Base-by-base conservation (phyloP, 176 grass and related monocot species). In the Raddia guianensis region DNA sequence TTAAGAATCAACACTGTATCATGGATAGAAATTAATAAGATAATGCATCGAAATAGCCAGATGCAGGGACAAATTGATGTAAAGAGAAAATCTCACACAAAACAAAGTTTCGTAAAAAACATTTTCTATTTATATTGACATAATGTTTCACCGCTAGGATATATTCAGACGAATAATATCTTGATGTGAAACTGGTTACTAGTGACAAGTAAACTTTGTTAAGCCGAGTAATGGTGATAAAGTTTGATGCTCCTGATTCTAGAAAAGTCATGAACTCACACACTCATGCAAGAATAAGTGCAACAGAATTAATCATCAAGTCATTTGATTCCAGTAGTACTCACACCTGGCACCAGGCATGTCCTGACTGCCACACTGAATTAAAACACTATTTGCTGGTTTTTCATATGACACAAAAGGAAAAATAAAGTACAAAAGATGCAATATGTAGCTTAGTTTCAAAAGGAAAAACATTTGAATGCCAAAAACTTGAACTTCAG, bases 11-110 rank as follows among this genome's bases (percentile, higher is more conserved):
- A 73, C 16, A 53, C 35, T 18, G 15, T 46, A 75, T 57, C 21
- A 68, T n/a, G 56, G 63, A 63, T 67, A 61, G 35, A 69, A 63
- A 62, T 33, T 19, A 46, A 82, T 46, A 82, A 66, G 66, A 42
- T 27, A 74, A 37, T 27, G 32, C 34, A 74, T 67, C 59, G 33
- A 70, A 48, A 49, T 14, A 72, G 49, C 27, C 33, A 70, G 42
- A 59, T 48, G 56, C 47, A 42, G 6, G 37, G 10, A 76, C 27
- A 37, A 70, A 61, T 40, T 40, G 2, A 5, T 40, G 37, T 40
- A 40, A 40, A 43, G 72, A 49, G 50, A 72, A 66, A 11, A 34
- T 1, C 19, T 66, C 4, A 8, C 48, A 66, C 14, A 88, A 33
- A 9, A 63, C 62, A 21, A 78, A 54, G 33, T 20, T 72, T 56